Base-by-base conservation (phyloP, 2,329 filamentous ascomycete genomes). In the Akanthomyces uredinophilus region DNA sequence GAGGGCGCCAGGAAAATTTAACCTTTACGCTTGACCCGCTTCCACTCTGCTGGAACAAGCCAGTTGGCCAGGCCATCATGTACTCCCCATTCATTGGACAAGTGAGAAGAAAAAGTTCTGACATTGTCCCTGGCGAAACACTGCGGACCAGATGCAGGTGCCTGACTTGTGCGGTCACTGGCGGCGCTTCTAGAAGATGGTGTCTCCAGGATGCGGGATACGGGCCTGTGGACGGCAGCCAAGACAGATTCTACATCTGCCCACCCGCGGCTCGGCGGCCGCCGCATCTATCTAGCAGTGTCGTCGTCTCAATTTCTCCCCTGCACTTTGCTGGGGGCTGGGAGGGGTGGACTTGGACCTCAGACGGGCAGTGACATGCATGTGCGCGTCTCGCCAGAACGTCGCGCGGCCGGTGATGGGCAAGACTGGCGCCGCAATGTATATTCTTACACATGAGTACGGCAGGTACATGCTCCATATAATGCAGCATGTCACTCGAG, bases 311-410 rank as follows among this genome's bases (percentile, higher is more conserved):
- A 20, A 52, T 5, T 22, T 22, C n/a, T 49, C 13, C 35, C 20
- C 32, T 35, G 32, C 32, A 35, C 32, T 4, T 35, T 27, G 35
- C 51, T 18, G 8, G 22, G 37, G 29, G n/a, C n/a, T n/a, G n/a
- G n/a, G n/a, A n/a, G n/a, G 49, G 27, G 20, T 11, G 27, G 29
- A 18, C 49, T 32, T 52, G 32, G 32, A 52, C 22, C 18, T 13
- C 8, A 13, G 53, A 56, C 41, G 54, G 43, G 54, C 54, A 57
- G 29, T 57, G 54, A 49, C 54, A 57, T 57, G 13, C 29, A 43
- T 29, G 35, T 37, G 7, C 41, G 18, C 11, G 5, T 14, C 18
- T 20, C 7, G 8, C 8, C 8, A 20, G n/a, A 46, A 46, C 14
- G 24, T 10, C 32, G n/a, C n/a, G n/a, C n/a, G n/a, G n/a, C n/a